phyloP scores from a whole-genome alignment of 2,329 filamentous ascomycete genomes.

The Penicillium glabrum region DNA sequence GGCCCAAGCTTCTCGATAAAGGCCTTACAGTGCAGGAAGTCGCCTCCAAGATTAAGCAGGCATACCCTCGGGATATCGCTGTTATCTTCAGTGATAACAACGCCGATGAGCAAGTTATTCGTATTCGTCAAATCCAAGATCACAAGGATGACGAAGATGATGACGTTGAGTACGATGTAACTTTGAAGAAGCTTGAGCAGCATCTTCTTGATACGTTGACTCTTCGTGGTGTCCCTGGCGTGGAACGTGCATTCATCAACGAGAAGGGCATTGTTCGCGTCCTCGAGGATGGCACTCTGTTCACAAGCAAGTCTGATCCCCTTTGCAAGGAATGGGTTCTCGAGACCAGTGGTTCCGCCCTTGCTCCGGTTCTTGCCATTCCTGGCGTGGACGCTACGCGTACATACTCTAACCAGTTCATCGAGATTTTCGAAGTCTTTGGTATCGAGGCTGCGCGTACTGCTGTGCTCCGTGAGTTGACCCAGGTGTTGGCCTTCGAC shows the following conservation, averaged over 20 bases:
- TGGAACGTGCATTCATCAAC: slow-evolving; percentile 92
- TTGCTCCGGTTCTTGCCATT: slow-evolving; percentile 80
- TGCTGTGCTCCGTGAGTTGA: slow-evolving; percentile 83
- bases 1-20: slow-evolving; percentile 90
- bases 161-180: slow-evolving; percentile 80
- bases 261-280: slow-evolving; percentile 70
- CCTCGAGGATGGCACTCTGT: slow-evolving; percentile 68
- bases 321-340: slow-evolving; percentile 91
- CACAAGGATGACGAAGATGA: slow-evolving; percentile 73
- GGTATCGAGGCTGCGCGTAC: slow-evolving; percentile 93
- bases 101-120: slow-evolving; percentile 90
- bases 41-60: slow-evolving; percentile 81
- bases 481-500: slow-evolving; percentile 92
- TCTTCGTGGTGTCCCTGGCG: slow-evolving; percentile 83
- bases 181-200: slow-evolving; percentile 86
- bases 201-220: slow-evolving; percentile 90
- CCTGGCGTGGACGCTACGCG: slow-evolving; percentile 82
- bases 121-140: slow-evolving; percentile 75
- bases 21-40: slow-evolving; percentile 89
- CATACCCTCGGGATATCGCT: slow-evolving; percentile 80
- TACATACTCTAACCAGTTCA: slow-evolving; percentile 93
- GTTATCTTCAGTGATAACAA: slow-evolving; percentile 99
- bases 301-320: slow-evolving; percentile 70
- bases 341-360: slow-evolving; percentile 86
- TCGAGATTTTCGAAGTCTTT: slow-evolving; percentile 90